A percentile compares a stretch with the other conserved stretches of the same genome.
Evolutionary conservation across 192 early-diverging fungal genomes (phyloP).

Genomic region (Backusella tarrabulga): DNA sequence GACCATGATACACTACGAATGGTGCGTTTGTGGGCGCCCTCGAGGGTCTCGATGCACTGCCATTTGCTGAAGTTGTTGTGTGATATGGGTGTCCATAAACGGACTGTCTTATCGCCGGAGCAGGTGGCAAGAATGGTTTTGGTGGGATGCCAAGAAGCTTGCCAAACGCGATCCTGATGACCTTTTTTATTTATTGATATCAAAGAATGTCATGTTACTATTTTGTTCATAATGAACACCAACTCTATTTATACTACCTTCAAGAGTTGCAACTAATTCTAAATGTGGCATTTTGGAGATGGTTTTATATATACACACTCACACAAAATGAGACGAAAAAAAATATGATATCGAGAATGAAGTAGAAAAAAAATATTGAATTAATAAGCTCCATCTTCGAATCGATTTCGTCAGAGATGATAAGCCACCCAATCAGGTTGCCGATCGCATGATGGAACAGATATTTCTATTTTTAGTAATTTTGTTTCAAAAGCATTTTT

Average conservation of each 20-base stretch:
- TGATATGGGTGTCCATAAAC: conserved; percentile 72
- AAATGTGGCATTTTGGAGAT: conserved; percentile 13
- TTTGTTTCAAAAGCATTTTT: no score
- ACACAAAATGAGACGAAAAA: background rate
- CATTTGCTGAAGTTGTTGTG: conserved; percentile 50
- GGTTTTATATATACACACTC: background rate
- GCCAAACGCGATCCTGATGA: conserved; percentile 87
- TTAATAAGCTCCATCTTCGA: background rate
- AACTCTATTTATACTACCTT: conserved; percentile 2
- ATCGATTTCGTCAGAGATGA: conserved; percentile 7
- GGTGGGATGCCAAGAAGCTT: conserved; percentile 80
- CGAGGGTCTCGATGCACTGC: conserved; percentile 70
- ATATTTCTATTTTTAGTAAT: no score
- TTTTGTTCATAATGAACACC: background rate
- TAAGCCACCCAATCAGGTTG: conserved; percentile 12
- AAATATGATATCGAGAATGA: background rate
- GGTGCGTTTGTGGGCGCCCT: conserved; percentile 89
- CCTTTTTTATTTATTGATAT: conserved; percentile 38
- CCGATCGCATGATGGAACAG: background rate
- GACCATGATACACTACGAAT: conserved; percentile 88
- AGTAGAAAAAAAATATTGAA: background rate
- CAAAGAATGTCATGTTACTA: background rate
- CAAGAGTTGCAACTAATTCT: conserved; percentile 15
- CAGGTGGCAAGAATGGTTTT: conserved; percentile 77
- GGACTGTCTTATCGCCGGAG: conserved; percentile 84